Evolutionary conservation across 2,329 filamentous ascomycete species (phyloP).

Genomic region (Emmonsia crescens): DNA sequence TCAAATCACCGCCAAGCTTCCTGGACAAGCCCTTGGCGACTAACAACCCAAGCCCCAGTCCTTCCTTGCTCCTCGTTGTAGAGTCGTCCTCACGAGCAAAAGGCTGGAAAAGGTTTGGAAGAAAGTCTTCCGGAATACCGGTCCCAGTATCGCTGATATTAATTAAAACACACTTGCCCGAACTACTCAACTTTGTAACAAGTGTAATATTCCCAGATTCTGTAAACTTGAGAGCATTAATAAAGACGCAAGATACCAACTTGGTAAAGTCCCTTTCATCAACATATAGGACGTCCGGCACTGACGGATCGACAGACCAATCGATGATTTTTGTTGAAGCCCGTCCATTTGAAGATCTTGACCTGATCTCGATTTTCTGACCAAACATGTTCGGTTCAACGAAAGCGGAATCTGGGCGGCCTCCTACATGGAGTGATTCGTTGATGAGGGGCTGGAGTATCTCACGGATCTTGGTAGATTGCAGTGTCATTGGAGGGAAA

Average conservation of each 20-base stretch:
- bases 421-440: constrained; percentile 38
- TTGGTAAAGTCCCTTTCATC: constrained; percentile 55
- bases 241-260: constrained; percentile 51
- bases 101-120: constrained; percentile 57
- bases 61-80: constrained; percentile 56
- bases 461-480: constrained; percentile 36
- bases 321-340: constrained; percentile 35
- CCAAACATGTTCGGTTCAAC: constrained; percentile 34
- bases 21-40: constrained; percentile 62
- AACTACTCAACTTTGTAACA: constrained; percentile 41
- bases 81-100: constrained; percentile 60
- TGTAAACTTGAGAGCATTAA: constrained; percentile 63
- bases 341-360: constrained; percentile 35
- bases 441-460: constrained; percentile 37
- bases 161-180: constrained; percentile 47
- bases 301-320: constrained; percentile 37
- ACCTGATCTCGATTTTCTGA: constrained; percentile 37
- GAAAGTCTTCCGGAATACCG: constrained; percentile 56
- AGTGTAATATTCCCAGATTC: constrained; percentile 52
- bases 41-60: constrained; percentile 56
- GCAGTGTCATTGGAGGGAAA: constrained; percentile 25
- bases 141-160: constrained; percentile 56
- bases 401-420: constrained; percentile 38
- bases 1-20: constrained; percentile 57
- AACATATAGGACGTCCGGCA: constrained; percentile 39